Conservation (phyloP, 2,329 filamentous ascomycete species). For the Tolypocladium pustulatum region DNA sequence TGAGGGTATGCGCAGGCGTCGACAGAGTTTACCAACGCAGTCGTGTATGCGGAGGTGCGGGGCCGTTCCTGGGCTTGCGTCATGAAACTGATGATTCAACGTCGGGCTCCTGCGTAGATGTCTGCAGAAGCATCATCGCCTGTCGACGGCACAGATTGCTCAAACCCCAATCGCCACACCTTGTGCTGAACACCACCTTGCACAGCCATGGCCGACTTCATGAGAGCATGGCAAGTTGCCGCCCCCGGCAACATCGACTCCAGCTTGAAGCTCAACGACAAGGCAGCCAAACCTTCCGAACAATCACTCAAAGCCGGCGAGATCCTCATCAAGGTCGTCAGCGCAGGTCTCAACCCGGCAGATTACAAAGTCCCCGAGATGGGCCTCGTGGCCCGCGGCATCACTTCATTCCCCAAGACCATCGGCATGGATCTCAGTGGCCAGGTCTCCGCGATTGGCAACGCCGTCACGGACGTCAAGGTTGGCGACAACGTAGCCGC, state of each 20-base stretch:
- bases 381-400: conserved; percentile 22
- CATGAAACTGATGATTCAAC: neutral
- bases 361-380: conserved; percentile 38
- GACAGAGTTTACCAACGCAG: neutral
- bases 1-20: neutral
- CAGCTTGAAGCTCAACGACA: conserved; percentile 11
- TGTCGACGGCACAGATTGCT: neutral
- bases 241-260: conserved; percentile 14
- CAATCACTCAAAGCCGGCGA: conserved; percentile 15
- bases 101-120: neutral
- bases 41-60: neutral
- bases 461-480: conserved; percentile 16
- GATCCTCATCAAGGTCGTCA: conserved; percentile 31
- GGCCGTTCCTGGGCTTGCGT: neutral
- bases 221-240: conserved; percentile 18
- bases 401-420: conserved; percentile 26
- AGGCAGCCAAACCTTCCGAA: conserved; percentile 1
- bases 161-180: neutral
- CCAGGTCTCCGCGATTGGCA: conserved; percentile 25
- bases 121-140: neutral
- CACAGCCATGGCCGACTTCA: conserved; percentile 9
- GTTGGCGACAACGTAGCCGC: conserved; percentile 35
- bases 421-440: conserved; percentile 43
- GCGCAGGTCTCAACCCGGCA: conserved; percentile 34
- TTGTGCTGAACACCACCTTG: neutral